Conservation (phyloP, 2,329 filamentous ascomycete genomes). For the Fusarium dlaminii region DNA sequence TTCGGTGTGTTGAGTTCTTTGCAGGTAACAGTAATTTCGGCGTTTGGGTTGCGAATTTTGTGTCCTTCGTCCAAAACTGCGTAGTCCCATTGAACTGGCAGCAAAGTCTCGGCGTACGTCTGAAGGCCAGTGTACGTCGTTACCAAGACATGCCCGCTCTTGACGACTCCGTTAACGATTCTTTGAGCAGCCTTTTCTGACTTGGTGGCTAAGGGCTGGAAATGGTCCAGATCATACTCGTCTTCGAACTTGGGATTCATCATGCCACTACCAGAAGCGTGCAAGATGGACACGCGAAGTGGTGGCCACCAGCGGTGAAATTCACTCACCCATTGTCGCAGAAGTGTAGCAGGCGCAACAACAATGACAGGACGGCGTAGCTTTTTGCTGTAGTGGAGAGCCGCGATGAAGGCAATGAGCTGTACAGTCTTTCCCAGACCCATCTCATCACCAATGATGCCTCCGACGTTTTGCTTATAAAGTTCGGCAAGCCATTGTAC, state of each 20-base stretch:
- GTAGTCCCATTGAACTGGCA: constrained; percentile 89
- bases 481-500: constrained; percentile 97
- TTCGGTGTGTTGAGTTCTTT: constrained; percentile 93
- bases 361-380: constrained; percentile 87
- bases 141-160: constrained; percentile 90
- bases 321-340: constrained; percentile 98
- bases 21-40: constrained; percentile 92
- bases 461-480: constrained; percentile 87
- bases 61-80: constrained; percentile 96
- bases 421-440: constrained; percentile 92
- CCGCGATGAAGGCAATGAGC: constrained; percentile 81
- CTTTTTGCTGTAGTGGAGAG: constrained; percentile 89
- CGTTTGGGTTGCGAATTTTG: constrained; percentile 97
- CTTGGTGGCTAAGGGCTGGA: constrained; percentile 46
- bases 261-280: constrained; percentile 97
- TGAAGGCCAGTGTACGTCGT: constrained; percentile 98
- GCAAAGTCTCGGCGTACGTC: constrained; percentile 84
- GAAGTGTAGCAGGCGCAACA: constrained; percentile 91
- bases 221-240: constrained; percentile 59
- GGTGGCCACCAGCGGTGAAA: constrained; percentile 99
- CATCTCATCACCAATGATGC: constrained; percentile 98
- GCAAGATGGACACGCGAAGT: constrained; percentile 92
- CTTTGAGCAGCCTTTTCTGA: constrained; percentile 72
- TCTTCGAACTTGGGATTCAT: constrained; percentile 77
- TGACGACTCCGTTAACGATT: constrained; percentile 83